A percentile compares a stretch with the other conserved stretches of the same genome.
phyloP scores from a whole-genome alignment of 1,284 basidiomycete genomes.

The Neolentinus lepideus region DNA sequence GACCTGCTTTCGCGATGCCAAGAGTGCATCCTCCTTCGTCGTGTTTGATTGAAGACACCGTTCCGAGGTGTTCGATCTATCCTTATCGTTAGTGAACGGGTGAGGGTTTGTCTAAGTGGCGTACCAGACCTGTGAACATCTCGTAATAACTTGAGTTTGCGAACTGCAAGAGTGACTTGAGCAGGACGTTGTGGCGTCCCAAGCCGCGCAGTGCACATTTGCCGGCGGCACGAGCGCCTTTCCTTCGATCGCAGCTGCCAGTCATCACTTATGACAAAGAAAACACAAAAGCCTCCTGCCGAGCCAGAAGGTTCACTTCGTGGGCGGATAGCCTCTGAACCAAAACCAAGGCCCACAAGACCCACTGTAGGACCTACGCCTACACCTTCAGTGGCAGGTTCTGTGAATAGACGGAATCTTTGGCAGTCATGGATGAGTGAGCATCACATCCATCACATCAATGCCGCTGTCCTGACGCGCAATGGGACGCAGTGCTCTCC shows the following conservation, averaged over 20 bases:
- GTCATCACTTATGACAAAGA: not conserved
- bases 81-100: conserved; percentile 1
- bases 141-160: not conserved
- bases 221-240: not conserved
- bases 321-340: too few relatives aligned
- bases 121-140: conserved; percentile 71
- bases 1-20: conserved; percentile 66
- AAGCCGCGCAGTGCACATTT: not conserved
- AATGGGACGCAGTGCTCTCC: conserved; percentile 39
- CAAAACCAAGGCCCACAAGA: not conserved
- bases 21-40: conserved; percentile 79
- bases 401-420: conserved; percentile 16
- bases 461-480: not conserved
- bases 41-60: conserved; percentile 51
- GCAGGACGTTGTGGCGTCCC: not conserved
- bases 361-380: not conserved
- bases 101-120: conserved; percentile 14
- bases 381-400: not conserved
- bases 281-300: not conserved
- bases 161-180: not conserved
- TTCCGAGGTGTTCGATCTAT: conserved; percentile 80
- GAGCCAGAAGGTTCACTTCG: not conserved
- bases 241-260: not conserved
- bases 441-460: not conserved
- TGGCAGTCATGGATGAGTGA: conserved; percentile 29